Evolutionary conservation across 2,329 filamentous ascomycete species (phyloP), one percentile per base, ranked within the genome.

Genomic region (Emericellopsis atlantica): DNA sequence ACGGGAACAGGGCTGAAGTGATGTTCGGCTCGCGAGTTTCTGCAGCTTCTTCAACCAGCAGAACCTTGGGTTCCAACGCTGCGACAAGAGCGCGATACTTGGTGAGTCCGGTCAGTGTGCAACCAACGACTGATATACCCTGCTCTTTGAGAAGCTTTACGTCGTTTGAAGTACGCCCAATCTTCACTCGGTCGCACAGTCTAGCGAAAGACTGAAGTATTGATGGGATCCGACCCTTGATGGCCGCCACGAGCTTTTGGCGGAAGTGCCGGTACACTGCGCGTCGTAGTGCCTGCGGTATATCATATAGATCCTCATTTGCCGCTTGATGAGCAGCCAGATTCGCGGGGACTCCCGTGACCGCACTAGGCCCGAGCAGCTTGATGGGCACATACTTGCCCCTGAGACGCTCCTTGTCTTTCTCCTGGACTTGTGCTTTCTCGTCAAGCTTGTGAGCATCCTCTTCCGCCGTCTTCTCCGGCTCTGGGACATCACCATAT

Each of bases 31-130:
- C 81, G 6, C 79, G 70, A 0, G 81, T 83, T 54, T 93, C 84
- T 0, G 84, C 86, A 0, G 84, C 82, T 60, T 92, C 82, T 63
- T 92, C 83, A 38, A 93, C 79, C 32, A 93, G 61, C 12, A 90
- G 67, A 4, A 85, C 67, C 21, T 67, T 74, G 1, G 86, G 84
- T 23, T 72, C 66, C 5, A 90, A 54, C 2, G 74, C 74, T 1
- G 78, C 67, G 18, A 93, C 65, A 2, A 90, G 65, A 1, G 72
- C 74, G 4, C 85, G 76, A 45, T 92, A 90, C 49, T 93, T 93
- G 57, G 79, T 81, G 8, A 93, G 55, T 1, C 86, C 85, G 0
- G 87, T 93, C 0, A 83, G 88, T 0, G 87, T 94, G 39, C 74
- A 73, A 29, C 73, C 72, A 4, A 90, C 60, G 21, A 85, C 66